phyloP scores from a whole-genome alignment of 2,329 filamentous ascomycete species.

The Sarocladium oryzae region DNA sequence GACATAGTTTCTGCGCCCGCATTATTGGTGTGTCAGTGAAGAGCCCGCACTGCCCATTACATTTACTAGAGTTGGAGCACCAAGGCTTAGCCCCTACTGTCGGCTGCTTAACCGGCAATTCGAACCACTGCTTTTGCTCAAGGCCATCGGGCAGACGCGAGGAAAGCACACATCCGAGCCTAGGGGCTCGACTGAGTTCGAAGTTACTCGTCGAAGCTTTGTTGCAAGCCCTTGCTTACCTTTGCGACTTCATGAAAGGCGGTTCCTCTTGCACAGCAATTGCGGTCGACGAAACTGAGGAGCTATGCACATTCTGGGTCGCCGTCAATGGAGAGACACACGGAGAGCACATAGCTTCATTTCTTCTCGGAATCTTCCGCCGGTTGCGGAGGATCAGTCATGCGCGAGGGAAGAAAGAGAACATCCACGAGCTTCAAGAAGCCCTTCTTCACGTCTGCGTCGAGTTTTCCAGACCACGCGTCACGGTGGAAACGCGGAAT shows the following conservation, averaged over 20 bases:
- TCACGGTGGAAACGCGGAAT: conserved; percentile 17
- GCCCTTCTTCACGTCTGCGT: conserved; percentile 9
- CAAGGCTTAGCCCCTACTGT: background rate
- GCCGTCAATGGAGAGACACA: conserved; percentile 29
- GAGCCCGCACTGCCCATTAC: background rate
- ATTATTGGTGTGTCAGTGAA: too few relatives aligned
- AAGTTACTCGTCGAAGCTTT: conserved; percentile 19
- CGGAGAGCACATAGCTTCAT: conserved; percentile 18
- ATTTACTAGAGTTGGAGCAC: background rate
- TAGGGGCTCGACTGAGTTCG: background rate
- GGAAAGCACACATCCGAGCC: background rate
- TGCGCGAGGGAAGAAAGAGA: too few relatives aligned
- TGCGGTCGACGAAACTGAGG: conserved; percentile 27
- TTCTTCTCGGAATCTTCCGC: conserved; percentile 22
- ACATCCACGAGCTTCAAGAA: background rate
- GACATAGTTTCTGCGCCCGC: too few relatives aligned
- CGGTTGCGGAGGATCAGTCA: too few relatives aligned
- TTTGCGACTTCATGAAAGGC: conserved; percentile 41
- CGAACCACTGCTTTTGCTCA: background rate
- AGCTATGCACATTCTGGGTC: conserved; percentile 35
- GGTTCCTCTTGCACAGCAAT: conserved; percentile 39
- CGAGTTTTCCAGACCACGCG: conserved; percentile 16
- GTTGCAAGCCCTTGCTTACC: conserved; percentile 33
- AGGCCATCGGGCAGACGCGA: background rate
- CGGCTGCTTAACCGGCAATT: background rate